Conservation (phyloP, 2,329 filamentous ascomycete genomes). For the Fusarium sp. region DNA sequence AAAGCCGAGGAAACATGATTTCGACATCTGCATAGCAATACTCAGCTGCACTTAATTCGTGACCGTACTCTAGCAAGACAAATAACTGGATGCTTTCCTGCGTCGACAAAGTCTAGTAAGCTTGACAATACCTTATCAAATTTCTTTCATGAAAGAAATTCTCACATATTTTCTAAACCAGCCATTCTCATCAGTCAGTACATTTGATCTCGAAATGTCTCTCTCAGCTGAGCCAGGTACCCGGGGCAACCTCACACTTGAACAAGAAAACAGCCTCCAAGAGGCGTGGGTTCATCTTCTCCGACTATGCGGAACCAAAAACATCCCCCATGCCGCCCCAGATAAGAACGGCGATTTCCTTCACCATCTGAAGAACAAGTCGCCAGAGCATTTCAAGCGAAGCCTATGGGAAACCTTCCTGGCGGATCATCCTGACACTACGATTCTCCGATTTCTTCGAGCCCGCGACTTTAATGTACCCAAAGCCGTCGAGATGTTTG, state of each 20-base stretch:
- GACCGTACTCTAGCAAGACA: conserved; percentile 4
- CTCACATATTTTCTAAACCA: not conserved
- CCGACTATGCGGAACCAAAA: conserved; percentile 25
- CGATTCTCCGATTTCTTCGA: conserved; percentile 58
- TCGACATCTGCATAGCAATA: not conserved
- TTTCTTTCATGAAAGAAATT: conserved; percentile 4
- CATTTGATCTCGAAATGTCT: conserved; percentile 32
- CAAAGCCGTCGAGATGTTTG: conserved; percentile 58
- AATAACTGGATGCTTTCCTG: conserved; percentile 10
- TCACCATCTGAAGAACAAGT: conserved; percentile 21
- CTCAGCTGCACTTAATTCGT: not conserved
- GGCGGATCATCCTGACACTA: conserved; percentile 56
- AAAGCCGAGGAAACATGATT: conserved; percentile 1
- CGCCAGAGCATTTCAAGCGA: conserved; percentile 26
- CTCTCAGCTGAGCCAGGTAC: conserved; percentile 30
- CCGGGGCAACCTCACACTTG: conserved; percentile 34
- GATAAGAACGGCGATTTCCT: conserved; percentile 22
- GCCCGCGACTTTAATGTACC: conserved; percentile 59
- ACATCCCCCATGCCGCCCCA: not conserved
- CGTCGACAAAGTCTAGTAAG: too few relatives aligned
- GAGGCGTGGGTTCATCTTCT: conserved; percentile 42
- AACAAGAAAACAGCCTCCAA: conserved; percentile 33
- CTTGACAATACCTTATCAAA: not conserved
- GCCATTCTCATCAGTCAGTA: conserved; percentile 18
- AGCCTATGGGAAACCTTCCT: conserved; percentile 34